These are phyloP conservation scores for Kwoniella pini DNA, from an alignment of 768 basidiomycete genomes.

Conservation along the genomic window DNA sequence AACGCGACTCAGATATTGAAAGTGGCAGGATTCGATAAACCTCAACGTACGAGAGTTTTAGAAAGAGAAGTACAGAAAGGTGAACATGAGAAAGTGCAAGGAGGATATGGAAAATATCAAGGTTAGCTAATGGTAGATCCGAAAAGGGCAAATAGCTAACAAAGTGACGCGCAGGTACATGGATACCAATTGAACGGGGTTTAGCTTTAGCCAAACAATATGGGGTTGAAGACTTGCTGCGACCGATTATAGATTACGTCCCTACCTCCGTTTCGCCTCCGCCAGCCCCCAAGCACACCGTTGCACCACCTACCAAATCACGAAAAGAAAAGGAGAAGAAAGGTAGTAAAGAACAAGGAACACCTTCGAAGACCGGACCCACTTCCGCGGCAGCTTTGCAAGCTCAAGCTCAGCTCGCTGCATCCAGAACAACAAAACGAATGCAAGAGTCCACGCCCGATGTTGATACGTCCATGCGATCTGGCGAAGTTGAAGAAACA, in stretches of 20 bases:
- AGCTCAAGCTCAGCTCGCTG: slow-evolving; percentile 40
- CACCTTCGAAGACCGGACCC: slow-evolving; percentile 40
- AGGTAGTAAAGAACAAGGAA: slow-evolving; percentile 31
- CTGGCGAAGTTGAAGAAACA: slow-evolving; percentile 35
- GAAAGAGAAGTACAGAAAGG: slow-evolving; percentile 99
- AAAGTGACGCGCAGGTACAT: slow-evolving; percentile 70
- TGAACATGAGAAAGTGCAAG: slow-evolving; percentile 98
- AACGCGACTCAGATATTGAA: slow-evolving; percentile 97
- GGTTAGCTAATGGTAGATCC: slow-evolving; percentile 61
- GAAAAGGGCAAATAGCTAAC: background rate
- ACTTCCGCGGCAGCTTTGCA: slow-evolving; percentile 44
- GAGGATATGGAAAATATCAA: slow-evolving; percentile 99
- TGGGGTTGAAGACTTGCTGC: slow-evolving; percentile 79
- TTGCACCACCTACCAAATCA: slow-evolving; percentile 62
- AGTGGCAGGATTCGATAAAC: slow-evolving; percentile 98
- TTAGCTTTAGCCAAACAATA: slow-evolving; percentile 85
- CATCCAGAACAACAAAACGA: background rate
- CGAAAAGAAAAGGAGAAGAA: slow-evolving; percentile 51
- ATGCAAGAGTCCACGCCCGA: slow-evolving; percentile 40
- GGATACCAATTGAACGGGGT: slow-evolving; percentile 95
- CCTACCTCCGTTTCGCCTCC: slow-evolving; percentile 79
- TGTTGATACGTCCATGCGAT: slow-evolving; percentile 19
- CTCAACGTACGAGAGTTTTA: slow-evolving; percentile 92
- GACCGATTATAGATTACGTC: slow-evolving; percentile 91
- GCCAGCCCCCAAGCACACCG: slow-evolving; percentile 92